Base-by-base conservation (phyloP, 306 rosid genomes). In the Vigna nakashimae region DNA sequence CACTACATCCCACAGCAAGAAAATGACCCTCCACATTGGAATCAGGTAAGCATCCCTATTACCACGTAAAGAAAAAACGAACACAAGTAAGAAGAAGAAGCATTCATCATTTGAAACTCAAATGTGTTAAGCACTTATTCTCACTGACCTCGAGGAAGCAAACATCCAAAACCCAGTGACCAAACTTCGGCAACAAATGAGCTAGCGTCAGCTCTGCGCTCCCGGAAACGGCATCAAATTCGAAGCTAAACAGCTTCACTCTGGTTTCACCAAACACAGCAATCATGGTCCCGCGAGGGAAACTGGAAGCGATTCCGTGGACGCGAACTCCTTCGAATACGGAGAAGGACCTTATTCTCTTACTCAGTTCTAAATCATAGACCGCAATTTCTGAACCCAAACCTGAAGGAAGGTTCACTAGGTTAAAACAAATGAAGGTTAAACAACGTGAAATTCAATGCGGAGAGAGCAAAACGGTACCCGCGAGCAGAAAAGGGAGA, bases 241-340 rank as follows among this genome's bases (percentile, higher is more conserved):
- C 45, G 69, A 88, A 77, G 73, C 84, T 80, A 80, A 82, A 88
- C 1, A 95, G 58, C 84, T 89, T 95, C 9, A 92, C 90, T 76
- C 93, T 88, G 56, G 85, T 87, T 79, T 95, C 99, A 10, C 97
- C 97, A 69, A 84, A 95, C 42, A 95, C 91, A 9, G 85, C 84
- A n/a, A 95, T 51, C 14, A 82, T 13, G 2, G 43, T 45, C 49
- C 68, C 76, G 6, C 64, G 77, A 7, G 43, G 1, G 71, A 40
- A 42, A 51, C 55, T 59, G 51, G 86, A 87, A n/a, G 81, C 56
- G 42, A 90, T 87, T 6, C 99, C 99, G 73, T 95, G 99, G 60
- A 95, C 97, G 43, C 99, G 98, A 85, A 95, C 84, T 46, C 99
- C 99, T 56, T 91, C 82, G 84, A 95, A 92, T 30, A 95, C 87